Base-by-base conservation (phyloP, 2,329 filamentous ascomycete species). In the Neobulgaria alba region DNA sequence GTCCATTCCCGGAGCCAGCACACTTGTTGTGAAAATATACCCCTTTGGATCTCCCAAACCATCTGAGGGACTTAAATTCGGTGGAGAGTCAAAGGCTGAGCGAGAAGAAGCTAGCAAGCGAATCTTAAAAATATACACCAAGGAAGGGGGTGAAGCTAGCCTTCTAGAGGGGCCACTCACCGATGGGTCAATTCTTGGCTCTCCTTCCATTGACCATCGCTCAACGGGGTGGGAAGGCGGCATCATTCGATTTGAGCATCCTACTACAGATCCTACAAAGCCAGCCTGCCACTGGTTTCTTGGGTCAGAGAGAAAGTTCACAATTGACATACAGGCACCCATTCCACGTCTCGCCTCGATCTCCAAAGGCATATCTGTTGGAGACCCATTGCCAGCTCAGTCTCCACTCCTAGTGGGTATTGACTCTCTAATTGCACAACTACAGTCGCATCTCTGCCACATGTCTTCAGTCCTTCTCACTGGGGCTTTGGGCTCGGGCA, bases 401-500 rank as follows among this genome's bases (percentile, higher is more conserved):
- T 63, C 72, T 26, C 76, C 82, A 8, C 60, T 48, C 14, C 68
- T 98, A 50, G 87, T 96, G 14, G 90, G 89, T 1, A 90, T 96
- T 42, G 87, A 96, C 53, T 67, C 72, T 2, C 66, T 93, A 0
- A 72, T 95, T 19, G 69, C 74, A 4, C 79, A 86, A 50, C 69
- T 94, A 15, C 71, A 82, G 45, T 80, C 77, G 2, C 85, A 93
- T 52, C 67, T 98, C 3, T 77, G 81, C 1, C 85, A 94, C 52
- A 77, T 85, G 49, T 95, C 90, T 0, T 96, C 92, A 0, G 85
- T 95, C 1, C 69, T 98, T 17, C 63, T 98, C 32, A 93, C 88
- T 0, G 92, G 92, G 29, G 86, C 85, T 1, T 76, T 95, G 50
- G 92, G 92, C 0, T 82, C 89, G 16, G 92, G 92, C 18, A 98